A percentile compares a stretch with the other conserved stretches of the same genome.
phyloP scores from a whole-genome alignment of 495 filamentous ascomycete genomes.

The Baudoinia panamericana region DNA sequence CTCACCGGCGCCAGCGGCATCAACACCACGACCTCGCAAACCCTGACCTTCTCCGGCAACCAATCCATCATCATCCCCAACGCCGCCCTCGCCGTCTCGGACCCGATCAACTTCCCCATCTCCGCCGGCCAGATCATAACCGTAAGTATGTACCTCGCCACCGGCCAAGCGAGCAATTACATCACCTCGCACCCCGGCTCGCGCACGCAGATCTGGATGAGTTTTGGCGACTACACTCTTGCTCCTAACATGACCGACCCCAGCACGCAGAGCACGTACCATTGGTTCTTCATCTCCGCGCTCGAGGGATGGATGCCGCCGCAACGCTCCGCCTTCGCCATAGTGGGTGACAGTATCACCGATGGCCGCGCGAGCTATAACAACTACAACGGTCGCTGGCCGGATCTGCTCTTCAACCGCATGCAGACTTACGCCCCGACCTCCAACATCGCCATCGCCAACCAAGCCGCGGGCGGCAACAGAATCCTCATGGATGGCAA shows the following conservation, averaged over 20 bases:
- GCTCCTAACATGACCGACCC: constrained; percentile 35
- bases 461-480: constrained; percentile 67
- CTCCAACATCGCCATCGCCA: constrained; percentile 42
- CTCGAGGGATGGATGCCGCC: constrained; percentile 45
- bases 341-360: constrained; percentile 65
- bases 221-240: constrained; percentile 40
- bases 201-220: constrained; percentile 49
- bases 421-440: constrained; percentile 39
- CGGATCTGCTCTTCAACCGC: constrained; percentile 46
- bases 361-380: constrained; percentile 54
- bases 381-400: constrained; percentile 54
- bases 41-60: constrained; percentile 45
- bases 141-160: constrained; percentile 45
- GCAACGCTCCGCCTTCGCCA: constrained; percentile 36
- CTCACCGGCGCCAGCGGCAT: constrained; percentile 41
- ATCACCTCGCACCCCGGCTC: constrained; percentile 58
- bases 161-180: constrained; percentile 42
- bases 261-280: constrained; percentile 7
- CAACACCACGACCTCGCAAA: constrained; percentile 35
- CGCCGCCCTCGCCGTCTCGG: constrained; percentile 47
- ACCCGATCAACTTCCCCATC: constrained; percentile 46
- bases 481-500: constrained; percentile 48
- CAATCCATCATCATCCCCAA: constrained; percentile 41
- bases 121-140: constrained; percentile 38
- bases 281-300: constrained; percentile 41